Base-by-base conservation (phyloP, 257 asterid species). In the Nicotiana benthamiana region DNA sequence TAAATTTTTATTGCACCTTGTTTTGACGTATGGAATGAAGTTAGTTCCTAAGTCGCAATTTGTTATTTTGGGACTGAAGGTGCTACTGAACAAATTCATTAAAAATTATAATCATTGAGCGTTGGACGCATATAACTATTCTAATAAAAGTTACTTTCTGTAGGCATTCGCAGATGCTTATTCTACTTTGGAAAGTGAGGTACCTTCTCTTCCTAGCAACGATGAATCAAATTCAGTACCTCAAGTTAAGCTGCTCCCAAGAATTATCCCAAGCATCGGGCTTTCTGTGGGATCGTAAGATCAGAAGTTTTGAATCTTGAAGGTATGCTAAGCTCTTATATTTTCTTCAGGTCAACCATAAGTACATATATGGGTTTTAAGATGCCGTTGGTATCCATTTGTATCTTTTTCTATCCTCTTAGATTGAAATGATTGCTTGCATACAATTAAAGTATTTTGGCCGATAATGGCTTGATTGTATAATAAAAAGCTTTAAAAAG, bases 131-230 rank as follows among this genome's bases (percentile, higher is more conserved):
- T 72, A 72, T 24, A 22, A 48, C 60, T 46, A 46, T 72, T 72
- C 24, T 46, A 46, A 43, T 70, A 70, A 24, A 72, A 46, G 24
- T 48, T 72, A 24, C 78, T 72, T 83, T 80, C 72, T 84, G 87
- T 91, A 95, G 98, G 98, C 99, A 83, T 95, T 93, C 88, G 97
- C 98, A 4, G 99, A 95, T 93, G 99, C 99, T 84, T 88, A 95
- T 92, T 90, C 94, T 76, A 90, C 90, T 91, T 89, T 95, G 83
- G 92, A 91, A 86, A 89, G 85, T 78, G 97, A 91, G 90, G 88
- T 91, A 65, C 64, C 90, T 36, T 83, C 86, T 81, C 85, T 90
- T 77, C 84, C 87, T 56, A 72, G 67, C 56, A 87, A 87, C 63
- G 93, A 87, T 82, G 94, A 83, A 65, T 75, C 84, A 59, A 83